Evolutionary conservation across 371 early-diverging fungal species (phyloP), one percentile per base, ranked within the genome.

Genomic region (Mucor circinelloides): DNA sequence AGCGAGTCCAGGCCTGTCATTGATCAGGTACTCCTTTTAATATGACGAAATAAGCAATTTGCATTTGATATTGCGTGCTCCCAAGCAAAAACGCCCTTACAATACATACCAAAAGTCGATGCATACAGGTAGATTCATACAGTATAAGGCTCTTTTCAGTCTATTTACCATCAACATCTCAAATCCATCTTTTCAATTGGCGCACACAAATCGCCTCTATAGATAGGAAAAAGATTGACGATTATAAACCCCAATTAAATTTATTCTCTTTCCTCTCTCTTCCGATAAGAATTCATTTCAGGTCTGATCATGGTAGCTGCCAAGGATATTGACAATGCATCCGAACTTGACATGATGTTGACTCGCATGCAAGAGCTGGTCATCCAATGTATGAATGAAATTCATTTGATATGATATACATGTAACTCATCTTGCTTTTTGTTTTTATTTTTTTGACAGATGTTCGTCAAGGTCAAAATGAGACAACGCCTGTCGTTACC

Each of bases 401-500:
- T 21, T 21, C 21, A 19, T 44, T 9, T 34, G 38, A 52, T 3
- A 23, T 13, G 21, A 30, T 40, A 17, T 60, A 5, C 3, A n/a
- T 25, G 21, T 50, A 23, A 23, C 27, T 12, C 3, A 50, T 9
- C 21, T 23, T 23, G n/a, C n/a, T n/a, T n/a, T n/a, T n/a, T n/a
- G n/a, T n/a, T n/a, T n/a, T n/a, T n/a, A n/a, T n/a, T 10, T 1
- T 5, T 34, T 36, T 68, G 23, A 42, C 57, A 82, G 83, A 84
- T 71, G 79, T 87, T 61, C 71, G 76, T 46, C 73, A 84, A 40
- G 85, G 85, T 46, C 73, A 85, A 32, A 64, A 69, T 59, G 71
- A 74, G 19, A 70, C 71, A 1, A 69, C 68, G 5, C 71, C 66
- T 40, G 83, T 90, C 1, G 82, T 89, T n/a, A 65, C 84, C 1